Evolutionary conservation across 1,284 basidiomycete genomes (phyloP).

Genomic region (Ceratobasidium theobromae): DNA sequence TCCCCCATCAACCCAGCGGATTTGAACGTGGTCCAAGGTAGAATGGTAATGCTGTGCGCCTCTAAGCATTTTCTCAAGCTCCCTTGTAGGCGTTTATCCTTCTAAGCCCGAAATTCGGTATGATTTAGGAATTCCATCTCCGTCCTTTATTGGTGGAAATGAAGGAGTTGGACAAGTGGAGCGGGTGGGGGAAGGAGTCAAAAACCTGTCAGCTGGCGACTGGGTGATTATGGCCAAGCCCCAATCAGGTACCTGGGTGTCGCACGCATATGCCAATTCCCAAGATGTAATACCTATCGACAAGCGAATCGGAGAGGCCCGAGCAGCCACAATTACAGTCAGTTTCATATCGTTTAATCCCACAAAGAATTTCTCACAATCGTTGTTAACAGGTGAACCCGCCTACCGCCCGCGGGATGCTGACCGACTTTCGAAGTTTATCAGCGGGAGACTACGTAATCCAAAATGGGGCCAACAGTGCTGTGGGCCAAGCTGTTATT

Average conservation of each 20-base stretch:
- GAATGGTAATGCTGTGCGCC: not conserved
- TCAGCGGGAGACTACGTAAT: slow-evolving; percentile 70
- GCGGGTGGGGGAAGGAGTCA: slow-evolving; percentile 46
- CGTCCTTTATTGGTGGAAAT: slow-evolving; percentile 70
- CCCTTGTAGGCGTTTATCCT: slow-evolving; percentile 81
- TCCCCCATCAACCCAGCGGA: slow-evolving; percentile 81
- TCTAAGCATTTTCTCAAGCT: slow-evolving; percentile 52
- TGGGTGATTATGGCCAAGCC: slow-evolving; percentile 71
- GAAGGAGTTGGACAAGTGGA: slow-evolving; percentile 73
- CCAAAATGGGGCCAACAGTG: slow-evolving; percentile 84
- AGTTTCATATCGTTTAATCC: slow-evolving; percentile 35
- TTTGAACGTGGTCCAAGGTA: slow-evolving; percentile 37
- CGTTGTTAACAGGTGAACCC: slow-evolving; percentile 70
- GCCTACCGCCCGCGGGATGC: slow-evolving; percentile 79
- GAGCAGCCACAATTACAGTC: slow-evolving; percentile 75
- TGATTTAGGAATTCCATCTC: slow-evolving; percentile 37
- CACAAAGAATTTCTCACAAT: not conserved
- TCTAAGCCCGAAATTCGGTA: slow-evolving; percentile 53
- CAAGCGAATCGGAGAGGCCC: slow-evolving; percentile 55
- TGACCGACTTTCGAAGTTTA: slow-evolving; percentile 66
- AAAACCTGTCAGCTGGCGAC: slow-evolving; percentile 58
- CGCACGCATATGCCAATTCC: slow-evolving; percentile 55
- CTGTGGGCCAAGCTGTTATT: slow-evolving; percentile 75
- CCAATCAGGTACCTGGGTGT: slow-evolving; percentile 79
- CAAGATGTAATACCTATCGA: slow-evolving; percentile 66